A percentile compares a stretch with the other conserved stretches of the same genome.
Evolutionary conservation across 2,329 filamentous ascomycete species (phyloP).

Genomic region (Cladosporium cucumerinum): DNA sequence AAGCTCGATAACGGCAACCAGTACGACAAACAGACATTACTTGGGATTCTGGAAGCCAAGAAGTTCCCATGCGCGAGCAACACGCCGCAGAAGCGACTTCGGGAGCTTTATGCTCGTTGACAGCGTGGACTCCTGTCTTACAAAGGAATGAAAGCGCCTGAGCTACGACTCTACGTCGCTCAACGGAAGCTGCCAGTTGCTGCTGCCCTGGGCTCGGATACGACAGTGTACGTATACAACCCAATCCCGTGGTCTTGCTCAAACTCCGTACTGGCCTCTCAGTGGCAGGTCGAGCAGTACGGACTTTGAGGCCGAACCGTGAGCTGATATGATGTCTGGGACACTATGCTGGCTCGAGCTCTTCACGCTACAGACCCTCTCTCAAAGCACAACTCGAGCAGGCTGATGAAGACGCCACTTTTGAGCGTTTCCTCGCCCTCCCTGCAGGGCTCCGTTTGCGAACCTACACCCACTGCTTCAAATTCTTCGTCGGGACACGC

Average conservation of each 20-base stretch:
- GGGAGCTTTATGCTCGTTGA: background rate
- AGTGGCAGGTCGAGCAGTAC: background rate
- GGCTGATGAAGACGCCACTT: background rate
- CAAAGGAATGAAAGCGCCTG: background rate
- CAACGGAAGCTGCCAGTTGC: background rate
- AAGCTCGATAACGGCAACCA: no score
- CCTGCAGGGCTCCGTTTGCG: background rate
- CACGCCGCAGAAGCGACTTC: background rate
- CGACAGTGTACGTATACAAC: background rate
- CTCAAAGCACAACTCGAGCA: background rate
- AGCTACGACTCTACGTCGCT: background rate
- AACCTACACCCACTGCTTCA: background rate
- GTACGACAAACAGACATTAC: no score
- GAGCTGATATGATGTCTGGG: background rate
- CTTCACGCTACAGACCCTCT: background rate
- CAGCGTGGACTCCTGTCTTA: background rate
- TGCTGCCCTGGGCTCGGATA: background rate
- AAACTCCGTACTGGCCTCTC: background rate
- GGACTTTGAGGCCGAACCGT: background rate
- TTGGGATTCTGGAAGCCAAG: no score
- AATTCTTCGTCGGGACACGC: background rate
- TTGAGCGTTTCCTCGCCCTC: background rate
- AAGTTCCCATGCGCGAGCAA: no score
- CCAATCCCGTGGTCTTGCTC: background rate
- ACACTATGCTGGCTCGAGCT: background rate